Evolutionary conservation across 2,329 filamentous ascomycete genomes (phyloP).

Genomic region (Ceratocystis cubensis): DNA sequence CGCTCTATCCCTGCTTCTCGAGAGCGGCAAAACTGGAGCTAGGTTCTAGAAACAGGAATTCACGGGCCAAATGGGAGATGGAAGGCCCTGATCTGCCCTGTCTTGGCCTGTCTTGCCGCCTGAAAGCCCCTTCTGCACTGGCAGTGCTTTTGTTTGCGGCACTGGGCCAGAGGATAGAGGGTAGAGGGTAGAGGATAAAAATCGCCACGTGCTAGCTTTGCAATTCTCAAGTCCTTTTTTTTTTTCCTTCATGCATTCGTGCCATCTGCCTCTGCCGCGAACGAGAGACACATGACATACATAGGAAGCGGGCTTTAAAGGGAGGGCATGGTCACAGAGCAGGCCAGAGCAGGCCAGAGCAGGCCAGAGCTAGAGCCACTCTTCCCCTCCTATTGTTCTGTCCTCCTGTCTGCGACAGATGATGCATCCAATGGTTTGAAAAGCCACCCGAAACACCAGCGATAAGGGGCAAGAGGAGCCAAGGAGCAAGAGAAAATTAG

Average conservation of each 20-base stretch:
- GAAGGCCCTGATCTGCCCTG: neutral
- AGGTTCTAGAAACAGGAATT: neutral
- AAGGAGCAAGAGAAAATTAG: neutral
- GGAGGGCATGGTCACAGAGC: neutral
- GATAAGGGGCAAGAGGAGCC: neutral
- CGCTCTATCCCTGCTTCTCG: too few species aligned
- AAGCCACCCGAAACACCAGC: conserved; percentile 2
- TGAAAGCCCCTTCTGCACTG: neutral
- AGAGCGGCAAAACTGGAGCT: neutral
- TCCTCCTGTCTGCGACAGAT: conserved; percentile 6
- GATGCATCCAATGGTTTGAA: conserved; percentile 5
- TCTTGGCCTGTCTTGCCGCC: neutral
- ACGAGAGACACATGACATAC: neutral
- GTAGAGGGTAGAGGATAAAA: neutral
- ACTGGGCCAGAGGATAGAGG: neutral
- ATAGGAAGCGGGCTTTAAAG: neutral
- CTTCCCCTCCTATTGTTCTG: neutral
- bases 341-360: neutral
- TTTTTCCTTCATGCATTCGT: neutral
- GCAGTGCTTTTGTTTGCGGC: neutral
- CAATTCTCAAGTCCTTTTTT: neutral
- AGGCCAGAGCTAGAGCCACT: neutral
- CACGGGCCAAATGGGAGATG: neutral
- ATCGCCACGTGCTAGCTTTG: neutral
- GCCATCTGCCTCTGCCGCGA: neutral